Evolutionary conservation across 23 red algal genomes (phyloP), one percentile per base, ranked within the genome.

Genomic region (Gracilaria caudata): DNA sequence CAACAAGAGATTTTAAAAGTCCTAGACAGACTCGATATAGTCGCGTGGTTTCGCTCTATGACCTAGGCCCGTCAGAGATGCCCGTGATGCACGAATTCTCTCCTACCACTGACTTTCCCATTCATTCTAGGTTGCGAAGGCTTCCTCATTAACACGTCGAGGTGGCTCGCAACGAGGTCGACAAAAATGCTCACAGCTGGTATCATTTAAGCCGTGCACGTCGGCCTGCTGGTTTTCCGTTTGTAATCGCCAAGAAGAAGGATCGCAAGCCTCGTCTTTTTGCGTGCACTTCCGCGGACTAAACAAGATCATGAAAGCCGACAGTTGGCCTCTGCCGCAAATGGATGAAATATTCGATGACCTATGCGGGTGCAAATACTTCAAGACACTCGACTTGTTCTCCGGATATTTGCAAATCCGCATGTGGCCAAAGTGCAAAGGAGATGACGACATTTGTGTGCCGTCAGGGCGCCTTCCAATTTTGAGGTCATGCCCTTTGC

Each of bases 401-500:
- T 65, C 60, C 11, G 60, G 60, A 2, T 65, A 65, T 16, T 65
- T 14, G 60, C 60, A 65, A 23, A 65, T 65, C 13, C 60, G 24
- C 10, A 65, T 65, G 60, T 65, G n/a, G 11, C 60, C 60, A 2
- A 34, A 65, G 32, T 65, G 60, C 23, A 32, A 65, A 16, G 60
- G n/a, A 65, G 14, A 65, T 65, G 60, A 65, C 60, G 10, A 65
- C 60, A 2, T 65, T 65, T 16, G 23, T 65, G 2, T 30, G 23
- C 23, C 10, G 60, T 2, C 60, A 65, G 20, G 60, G 60, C 25
- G n/a, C 3, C 9, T 7, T 65, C 9, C 13, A 7, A 65, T 8
- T 65, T 65, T 23, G 60, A 65, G 20, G 60, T 65, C 25, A 65
- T 65, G 60, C 60, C 60, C 4, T 65, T 65, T 35, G 60, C n/a